These are phyloP conservation scores for Axilococcus clingmanii DNA, from an alignment of 139 green algal species.

Conservation along the genomic window DNA sequence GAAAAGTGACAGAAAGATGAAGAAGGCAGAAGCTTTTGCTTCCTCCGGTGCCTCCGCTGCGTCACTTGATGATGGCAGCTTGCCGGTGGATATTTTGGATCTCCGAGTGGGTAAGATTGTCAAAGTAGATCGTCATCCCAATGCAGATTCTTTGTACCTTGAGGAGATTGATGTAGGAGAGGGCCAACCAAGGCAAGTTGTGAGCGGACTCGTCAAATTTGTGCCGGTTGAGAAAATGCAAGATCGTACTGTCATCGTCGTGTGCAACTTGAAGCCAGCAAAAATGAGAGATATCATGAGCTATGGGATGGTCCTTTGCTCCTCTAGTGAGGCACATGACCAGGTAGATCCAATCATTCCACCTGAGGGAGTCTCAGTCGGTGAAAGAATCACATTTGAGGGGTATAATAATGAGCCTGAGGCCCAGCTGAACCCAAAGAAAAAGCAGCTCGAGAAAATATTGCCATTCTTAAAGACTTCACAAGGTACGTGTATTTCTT, in stretches of 20 bases:
- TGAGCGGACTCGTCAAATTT: constrained; percentile 85
- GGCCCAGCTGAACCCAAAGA: constrained; percentile 76
- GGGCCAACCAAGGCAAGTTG: constrained; percentile 51
- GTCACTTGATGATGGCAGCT: neutral
- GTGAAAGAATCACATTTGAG: constrained; percentile 60
- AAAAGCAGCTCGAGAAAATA: constrained; percentile 80
- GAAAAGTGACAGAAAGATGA: constrained; percentile 19
- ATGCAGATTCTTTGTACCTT: constrained; percentile 88
- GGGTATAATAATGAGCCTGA: constrained; percentile 37
- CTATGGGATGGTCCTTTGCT: constrained; percentile 87
- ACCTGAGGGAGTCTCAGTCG: constrained; percentile 65
- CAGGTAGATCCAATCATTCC: constrained; percentile 74
- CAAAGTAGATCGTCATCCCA: constrained; percentile 62
- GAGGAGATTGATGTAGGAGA: constrained; percentile 95
- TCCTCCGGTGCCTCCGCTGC: constrained; percentile 1
- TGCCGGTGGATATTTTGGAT: constrained; percentile 24
- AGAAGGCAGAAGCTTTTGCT: constrained; percentile 6
- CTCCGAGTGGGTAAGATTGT: constrained; percentile 73
- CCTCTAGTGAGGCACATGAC: constrained; percentile 66
- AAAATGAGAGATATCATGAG: constrained; percentile 89
- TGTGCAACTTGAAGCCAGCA: constrained; percentile 93
- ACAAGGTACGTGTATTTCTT: constrained; percentile 34
- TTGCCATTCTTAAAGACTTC: constrained; percentile 60
- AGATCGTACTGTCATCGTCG: constrained; percentile 58
- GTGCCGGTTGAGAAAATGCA: constrained; percentile 76